A percentile compares a stretch with the other conserved stretches of the same genome.
phyloP scores from a whole-genome alignment of 352 stramenopile species.

The Nannochloropsis limnetica region DNA sequence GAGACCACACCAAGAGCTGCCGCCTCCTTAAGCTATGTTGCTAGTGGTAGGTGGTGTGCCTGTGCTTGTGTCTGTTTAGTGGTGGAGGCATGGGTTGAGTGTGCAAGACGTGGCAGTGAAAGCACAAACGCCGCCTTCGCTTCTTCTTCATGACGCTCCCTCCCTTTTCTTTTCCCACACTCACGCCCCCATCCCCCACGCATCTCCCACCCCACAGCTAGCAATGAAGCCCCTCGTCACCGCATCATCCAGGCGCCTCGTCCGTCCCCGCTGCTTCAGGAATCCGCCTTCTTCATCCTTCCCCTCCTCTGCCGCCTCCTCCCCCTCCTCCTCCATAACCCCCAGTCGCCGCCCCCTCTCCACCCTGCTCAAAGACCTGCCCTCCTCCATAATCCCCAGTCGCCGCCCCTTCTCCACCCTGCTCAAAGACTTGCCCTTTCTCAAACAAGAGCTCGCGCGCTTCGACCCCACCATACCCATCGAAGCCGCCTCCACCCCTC shows the following conservation, averaged over 20 bases:
- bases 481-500: neutral
- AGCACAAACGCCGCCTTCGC: too few species aligned
- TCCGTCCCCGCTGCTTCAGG: neutral
- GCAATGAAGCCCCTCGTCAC: neutral
- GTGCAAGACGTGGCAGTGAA: too few species aligned
- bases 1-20: too few species aligned
- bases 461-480: neutral
- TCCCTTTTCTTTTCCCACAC: neutral
- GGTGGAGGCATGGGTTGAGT: too few species aligned
- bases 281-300: neutral
- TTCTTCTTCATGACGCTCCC: too few species aligned
- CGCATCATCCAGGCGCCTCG: neutral
- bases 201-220: neutral
- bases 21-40: too few species aligned
- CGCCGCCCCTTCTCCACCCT: neutral
- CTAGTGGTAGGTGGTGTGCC: too few species aligned
- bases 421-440: neutral
- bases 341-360: too few species aligned
- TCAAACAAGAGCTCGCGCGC: conserved; percentile 30
- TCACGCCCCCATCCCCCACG: too few species aligned
- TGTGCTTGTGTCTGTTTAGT: too few species aligned
- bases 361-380: too few species aligned
- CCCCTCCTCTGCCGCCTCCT: neutral
- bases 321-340: neutral
- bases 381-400: too few species aligned